Evolutionary conservation across 495 filamentous ascomycete genomes (phyloP).

Genomic region (Aspergillus sclerotioniger): DNA sequence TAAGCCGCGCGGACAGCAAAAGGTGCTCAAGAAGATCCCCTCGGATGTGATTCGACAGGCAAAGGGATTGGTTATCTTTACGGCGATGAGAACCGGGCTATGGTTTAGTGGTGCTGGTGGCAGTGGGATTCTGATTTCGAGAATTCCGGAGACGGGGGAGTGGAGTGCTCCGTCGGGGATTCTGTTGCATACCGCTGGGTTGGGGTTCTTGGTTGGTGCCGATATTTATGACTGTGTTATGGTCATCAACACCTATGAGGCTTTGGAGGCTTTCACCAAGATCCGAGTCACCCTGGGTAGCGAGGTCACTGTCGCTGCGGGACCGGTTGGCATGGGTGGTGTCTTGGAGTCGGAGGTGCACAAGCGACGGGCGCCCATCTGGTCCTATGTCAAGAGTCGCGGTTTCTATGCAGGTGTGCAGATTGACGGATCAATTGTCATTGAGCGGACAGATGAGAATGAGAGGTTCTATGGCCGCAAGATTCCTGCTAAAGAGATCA

Average conservation of each 20-base stretch:
- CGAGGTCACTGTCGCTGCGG: conserved; percentile 73
- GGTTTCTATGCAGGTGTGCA: conserved; percentile 83
- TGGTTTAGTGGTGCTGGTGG: conserved; percentile 84
- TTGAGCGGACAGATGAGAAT: conserved; percentile 86
- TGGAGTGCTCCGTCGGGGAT: conserved; percentile 90
- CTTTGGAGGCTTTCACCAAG: conserved; percentile 75
- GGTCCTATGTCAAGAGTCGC: conserved; percentile 84
- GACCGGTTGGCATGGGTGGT: conserved; percentile 74
- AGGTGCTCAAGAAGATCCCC: conserved; percentile 82
- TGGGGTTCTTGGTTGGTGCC: conserved; percentile 83
- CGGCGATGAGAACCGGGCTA: conserved; percentile 88
- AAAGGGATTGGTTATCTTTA: conserved; percentile 86
- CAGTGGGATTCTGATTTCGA: conserved; percentile 78
- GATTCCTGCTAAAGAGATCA: conserved; percentile 73
- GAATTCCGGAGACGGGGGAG: conserved; percentile 70
- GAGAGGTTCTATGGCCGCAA: conserved; percentile 77
- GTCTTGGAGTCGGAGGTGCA: conserved; percentile 71
- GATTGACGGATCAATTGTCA: conserved; percentile 78
- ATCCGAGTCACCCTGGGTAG: conserved; percentile 74
- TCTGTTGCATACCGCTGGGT: conserved; percentile 77
- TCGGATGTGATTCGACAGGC: conserved; percentile 77
- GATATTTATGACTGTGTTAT: conserved; percentile 94
- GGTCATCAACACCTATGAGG: conserved; percentile 80
- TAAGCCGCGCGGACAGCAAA: conserved; percentile 63
- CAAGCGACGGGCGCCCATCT: conserved; percentile 69